Base-by-base conservation (phyloP, 2,329 filamentous ascomycete species). In the Scedosporium minutisporum region DNA sequence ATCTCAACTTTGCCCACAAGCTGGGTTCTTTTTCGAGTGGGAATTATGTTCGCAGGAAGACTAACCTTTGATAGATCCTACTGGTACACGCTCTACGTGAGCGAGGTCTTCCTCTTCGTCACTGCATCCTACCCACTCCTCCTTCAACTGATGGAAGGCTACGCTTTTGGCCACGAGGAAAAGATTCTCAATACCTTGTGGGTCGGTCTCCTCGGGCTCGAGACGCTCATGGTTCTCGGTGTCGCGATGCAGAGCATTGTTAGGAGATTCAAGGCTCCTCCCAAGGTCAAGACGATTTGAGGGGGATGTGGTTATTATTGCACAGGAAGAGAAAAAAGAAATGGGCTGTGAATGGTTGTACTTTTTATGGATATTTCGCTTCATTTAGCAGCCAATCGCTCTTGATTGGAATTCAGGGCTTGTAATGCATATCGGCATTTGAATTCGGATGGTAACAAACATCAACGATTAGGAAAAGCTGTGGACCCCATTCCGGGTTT, bases 171-270 rank as follows among this genome's bases (percentile, higher is more conserved):
- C 61, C 67, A 74, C 64, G 72, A 77, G 63, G 72, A 74, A 63
- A 68, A 70, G 60, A 71, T 80, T 41, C 70, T 80, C 57, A 80
- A 81, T 71, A 71, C 73, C 41, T 67, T 81, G 58, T 81, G 79
- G 77, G 73, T 81, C 58, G 74, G 76, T 48, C 73, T 81, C n/a
- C 68, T 81, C 48, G 73, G 73, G 18, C 66, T 81, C 42, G 77
- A 81, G 65, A 74, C 76, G 18, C 63, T 78, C 53, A 75, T 81
- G 72, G 75, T 81, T 3, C 63, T 77, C 33, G 72, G 73, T 9
- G 75, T 79, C 12, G 72, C 71, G 25, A 65, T 72, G 6, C 69
- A 71, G 62, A 64, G 69, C 69, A 61, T 65, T 72, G 46, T 63
- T 3, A 38, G 25, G 27, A 61, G 23, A 29, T n/a, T 61, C 27